Conservation (phyloP, 108 stramenopile species). For the Nannochloropsis granulata region DNA sequence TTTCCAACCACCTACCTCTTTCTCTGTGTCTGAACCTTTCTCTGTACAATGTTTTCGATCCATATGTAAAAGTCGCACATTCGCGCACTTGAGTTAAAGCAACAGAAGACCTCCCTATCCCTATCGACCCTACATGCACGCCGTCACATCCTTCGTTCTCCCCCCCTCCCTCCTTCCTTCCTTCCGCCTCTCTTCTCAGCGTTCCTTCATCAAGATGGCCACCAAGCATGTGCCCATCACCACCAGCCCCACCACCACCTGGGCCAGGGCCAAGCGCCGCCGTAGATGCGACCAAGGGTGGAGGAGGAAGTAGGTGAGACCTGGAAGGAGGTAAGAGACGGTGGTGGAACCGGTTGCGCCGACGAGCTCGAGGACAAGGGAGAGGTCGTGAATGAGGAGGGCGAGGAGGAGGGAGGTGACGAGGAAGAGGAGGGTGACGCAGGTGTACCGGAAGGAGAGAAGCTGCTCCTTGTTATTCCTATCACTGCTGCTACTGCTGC, state of each 20-base stretch:
- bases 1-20: too few relatives aligned
- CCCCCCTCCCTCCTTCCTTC: neutral
- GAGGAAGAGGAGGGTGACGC: neutral
- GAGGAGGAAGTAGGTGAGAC: constrained; percentile 43
- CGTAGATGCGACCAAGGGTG: constrained; percentile 10
- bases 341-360: constrained; percentile 55
- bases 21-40: too few relatives aligned
- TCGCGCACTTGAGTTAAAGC: too few relatives aligned
- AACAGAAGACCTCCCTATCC: too few relatives aligned
- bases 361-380: constrained; percentile 21
- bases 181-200: neutral
- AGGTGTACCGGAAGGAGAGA: neutral
- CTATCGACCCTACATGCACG: too few relatives aligned
- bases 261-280: constrained; percentile 24
- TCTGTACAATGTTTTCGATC: too few relatives aligned
- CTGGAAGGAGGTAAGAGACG: constrained; percentile 52
- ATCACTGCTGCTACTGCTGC: neutral
- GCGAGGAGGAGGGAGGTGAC: neutral
- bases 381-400: neutral
- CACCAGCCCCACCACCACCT: constrained; percentile 30
- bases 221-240: constrained; percentile 18
- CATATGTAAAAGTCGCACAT: too few relatives aligned
- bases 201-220: neutral
- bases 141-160: too few relatives aligned
- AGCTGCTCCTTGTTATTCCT: neutral